These are phyloP conservation scores for Aspergillus indologenus DNA, from an alignment of 495 filamentous ascomycete species.

Conservation along the genomic window DNA sequence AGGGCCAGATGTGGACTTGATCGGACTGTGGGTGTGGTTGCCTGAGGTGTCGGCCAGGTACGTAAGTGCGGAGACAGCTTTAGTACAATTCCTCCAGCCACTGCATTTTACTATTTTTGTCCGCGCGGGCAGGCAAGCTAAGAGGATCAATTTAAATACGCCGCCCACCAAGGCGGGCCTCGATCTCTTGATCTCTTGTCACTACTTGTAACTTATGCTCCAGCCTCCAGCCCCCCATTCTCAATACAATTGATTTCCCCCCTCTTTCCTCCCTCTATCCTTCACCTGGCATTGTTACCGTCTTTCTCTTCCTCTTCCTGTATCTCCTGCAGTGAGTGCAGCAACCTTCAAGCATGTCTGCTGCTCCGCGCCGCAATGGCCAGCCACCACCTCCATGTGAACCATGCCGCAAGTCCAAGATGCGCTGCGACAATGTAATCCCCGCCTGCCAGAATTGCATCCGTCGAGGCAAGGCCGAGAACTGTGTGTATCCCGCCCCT, in stretches of 20 bases:
- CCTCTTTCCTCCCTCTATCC: not conserved
- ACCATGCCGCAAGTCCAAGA: slow-evolving; percentile 42
- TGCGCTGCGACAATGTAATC: slow-evolving; percentile 37
- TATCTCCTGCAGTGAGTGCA: not conserved
- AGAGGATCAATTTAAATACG: not conserved
- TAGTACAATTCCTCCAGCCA: not conserved
- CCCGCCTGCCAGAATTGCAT: slow-evolving; percentile 28
- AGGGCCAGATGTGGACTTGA: not conserved
- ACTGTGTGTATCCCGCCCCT: slow-evolving; percentile 31
- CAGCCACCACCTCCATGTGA: slow-evolving; percentile 38
- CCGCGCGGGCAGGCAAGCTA: too few species aligned
- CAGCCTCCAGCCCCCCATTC: not conserved
- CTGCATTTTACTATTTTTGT: not conserved
- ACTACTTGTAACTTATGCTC: not conserved
- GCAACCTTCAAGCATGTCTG: slow-evolving; percentile 13
- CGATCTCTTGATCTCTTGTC: slow-evolving; percentile 1
- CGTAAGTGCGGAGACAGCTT: not conserved
- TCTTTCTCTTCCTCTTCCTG: too few species aligned
- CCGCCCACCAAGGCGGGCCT: slow-evolving; percentile 5
- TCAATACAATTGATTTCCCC: not conserved
- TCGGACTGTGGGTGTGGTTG: not conserved
- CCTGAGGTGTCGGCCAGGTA: not conserved
- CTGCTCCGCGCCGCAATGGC: slow-evolving; percentile 34
- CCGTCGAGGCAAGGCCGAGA: slow-evolving; percentile 17
- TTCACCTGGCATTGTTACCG: too few species aligned